Evolutionary conservation across 129 eudicot species (phyloP), one percentile per base, ranked within the genome.

Genomic region (Arctium minus): DNA sequence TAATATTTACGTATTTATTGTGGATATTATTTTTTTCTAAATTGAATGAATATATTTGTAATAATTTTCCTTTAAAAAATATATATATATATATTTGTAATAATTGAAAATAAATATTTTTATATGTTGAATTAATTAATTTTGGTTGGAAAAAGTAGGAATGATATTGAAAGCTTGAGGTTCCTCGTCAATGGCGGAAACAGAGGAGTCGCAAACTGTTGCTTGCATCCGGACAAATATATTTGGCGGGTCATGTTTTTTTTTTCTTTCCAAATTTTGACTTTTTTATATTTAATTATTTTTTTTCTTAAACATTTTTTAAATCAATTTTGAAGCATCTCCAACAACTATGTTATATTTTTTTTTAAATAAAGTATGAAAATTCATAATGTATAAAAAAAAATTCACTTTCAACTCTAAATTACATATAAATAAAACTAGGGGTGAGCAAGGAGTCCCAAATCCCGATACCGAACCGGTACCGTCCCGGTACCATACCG

Each of bases 111-210:
- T 31, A 22, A 39, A 82, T 18, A 12, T 35, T 38, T 11, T 18
- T 46, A 13, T 62, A 44, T 46, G 44, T 38, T 73, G 31, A 75
- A 15, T 27, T 36, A 13, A 18, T 69, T 8, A 29, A 73, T 73
- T 39, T 81, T 73, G 60, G 72, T 53, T 81, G 62, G 72, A 5
- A 72, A 60, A 72, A 64, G 30, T 53, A 27, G 18, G 53, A 22
- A 53, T 22, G 78, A 53, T 60, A 77, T 79, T 79, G 83, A 79
- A 73, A 81, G 83, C 35, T 73, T 73, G 77, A 73, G 77, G n/a
- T 73, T 40, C 42, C 71, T 79, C 39, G 39, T 79, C 72, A 79
- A 69, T 42, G 72, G 72, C 50, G 72, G 50, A 62, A 64, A 65
- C 36, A 60, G 33, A 64, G 72, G 60, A 30, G 9, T 62, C 3